These are phyloP conservation scores for Acanthamoeba comandoni DNA, from an alignment of 208 protist species.

Conservation along the genomic window DNA sequence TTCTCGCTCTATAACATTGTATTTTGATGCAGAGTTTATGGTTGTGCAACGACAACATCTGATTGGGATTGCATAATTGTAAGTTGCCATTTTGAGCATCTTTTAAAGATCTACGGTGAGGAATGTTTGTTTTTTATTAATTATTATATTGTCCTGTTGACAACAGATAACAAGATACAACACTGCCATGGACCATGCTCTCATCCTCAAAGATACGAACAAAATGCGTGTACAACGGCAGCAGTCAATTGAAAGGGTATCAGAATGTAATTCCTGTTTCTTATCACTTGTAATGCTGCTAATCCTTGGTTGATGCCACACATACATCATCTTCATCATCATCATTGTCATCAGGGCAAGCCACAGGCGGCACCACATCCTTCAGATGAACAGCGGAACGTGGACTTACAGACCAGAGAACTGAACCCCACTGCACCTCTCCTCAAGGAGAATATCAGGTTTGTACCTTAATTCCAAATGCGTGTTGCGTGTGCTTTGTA, in stretches of 20 bases:
- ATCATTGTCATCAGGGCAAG: no score
- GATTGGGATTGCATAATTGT: conserved; percentile 31
- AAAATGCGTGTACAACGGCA: background rate
- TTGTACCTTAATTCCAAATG: no score
- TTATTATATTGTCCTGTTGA: background rate
- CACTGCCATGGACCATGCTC: conserved; percentile 4
- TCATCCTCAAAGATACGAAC: conserved; percentile 26
- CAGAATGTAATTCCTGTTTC: no score
- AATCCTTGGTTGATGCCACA: no score
- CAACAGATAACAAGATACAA: conserved; percentile 53
- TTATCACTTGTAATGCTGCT: no score
- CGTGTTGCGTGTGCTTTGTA: no score
- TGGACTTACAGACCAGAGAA: no score
- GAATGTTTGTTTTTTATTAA: background rate
- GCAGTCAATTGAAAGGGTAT: background rate
- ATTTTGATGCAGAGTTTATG: conserved; percentile 44
- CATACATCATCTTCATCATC: no score
- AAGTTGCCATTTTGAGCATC: background rate
- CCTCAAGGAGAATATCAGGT: no score
- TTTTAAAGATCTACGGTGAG: background rate
- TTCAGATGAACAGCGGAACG: no score
- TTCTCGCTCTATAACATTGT: background rate
- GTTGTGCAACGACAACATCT: conserved; percentile 23
- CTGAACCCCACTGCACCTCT: no score
- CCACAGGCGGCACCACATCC: no score